Evolutionary conservation across 2,329 filamentous ascomycete genomes (phyloP).

Genomic region (Trichophyton verrucosum): DNA sequence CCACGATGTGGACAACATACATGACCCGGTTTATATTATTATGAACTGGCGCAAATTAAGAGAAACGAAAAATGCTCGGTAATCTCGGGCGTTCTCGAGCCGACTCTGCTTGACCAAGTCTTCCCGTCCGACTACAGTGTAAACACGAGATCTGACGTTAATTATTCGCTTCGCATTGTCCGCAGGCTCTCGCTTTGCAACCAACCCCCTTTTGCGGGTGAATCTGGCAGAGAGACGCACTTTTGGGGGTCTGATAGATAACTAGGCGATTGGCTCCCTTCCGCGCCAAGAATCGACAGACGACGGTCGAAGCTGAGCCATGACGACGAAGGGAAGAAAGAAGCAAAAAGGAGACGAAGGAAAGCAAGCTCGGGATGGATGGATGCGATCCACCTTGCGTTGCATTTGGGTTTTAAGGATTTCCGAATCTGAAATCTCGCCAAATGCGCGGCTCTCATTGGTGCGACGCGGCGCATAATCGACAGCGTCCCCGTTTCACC

Average conservation of each 20-base stretch:
- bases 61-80: not conserved
- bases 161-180: not conserved
- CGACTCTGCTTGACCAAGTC: not conserved
- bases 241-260: not conserved
- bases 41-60: not conserved
- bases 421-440: conserved; percentile 10
- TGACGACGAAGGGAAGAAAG: not conserved
- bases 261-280: not conserved
- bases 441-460: conserved; percentile 11
- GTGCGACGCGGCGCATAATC: conserved; percentile 6
- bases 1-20: not conserved
- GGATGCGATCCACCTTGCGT: conserved; percentile 7
- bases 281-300: not conserved
- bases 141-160: not conserved
- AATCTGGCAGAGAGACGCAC: not conserved
- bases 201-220: not conserved
- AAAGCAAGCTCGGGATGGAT: not conserved
- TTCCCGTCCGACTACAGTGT: not conserved
- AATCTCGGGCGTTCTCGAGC: not conserved
- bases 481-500: not conserved
- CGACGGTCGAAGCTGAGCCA: not conserved
- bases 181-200: not conserved
- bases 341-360: not conserved
- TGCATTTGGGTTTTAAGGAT: conserved; percentile 9
- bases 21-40: not conserved